Percentiles rank a stretch among this genome's conserved stretches.
phyloP scores from a whole-genome alignment of 164 flowering plant genomes.

The Brasenia schreberi region DNA sequence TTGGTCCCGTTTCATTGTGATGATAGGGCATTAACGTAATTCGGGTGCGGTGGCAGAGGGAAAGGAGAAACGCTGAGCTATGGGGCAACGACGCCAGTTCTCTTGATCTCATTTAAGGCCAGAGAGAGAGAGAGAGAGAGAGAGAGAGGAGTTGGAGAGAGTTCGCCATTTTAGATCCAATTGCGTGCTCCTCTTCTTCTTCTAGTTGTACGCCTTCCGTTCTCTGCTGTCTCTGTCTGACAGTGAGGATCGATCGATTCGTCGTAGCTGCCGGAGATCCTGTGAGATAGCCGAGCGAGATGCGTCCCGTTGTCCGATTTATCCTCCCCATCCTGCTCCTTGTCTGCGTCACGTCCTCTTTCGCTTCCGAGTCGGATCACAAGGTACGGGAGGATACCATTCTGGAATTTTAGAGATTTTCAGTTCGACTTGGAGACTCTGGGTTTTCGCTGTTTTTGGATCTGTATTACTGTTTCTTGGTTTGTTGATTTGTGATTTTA shows the following conservation, averaged over 20 bases:
- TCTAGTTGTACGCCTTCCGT: background rate
- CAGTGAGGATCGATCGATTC: background rate
- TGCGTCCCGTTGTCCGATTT: slow-evolving; percentile 34
- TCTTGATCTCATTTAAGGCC: background rate
- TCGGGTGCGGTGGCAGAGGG: background rate
- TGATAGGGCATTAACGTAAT: background rate
- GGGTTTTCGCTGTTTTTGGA: background rate
- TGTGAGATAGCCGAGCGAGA: slow-evolving; percentile 10
- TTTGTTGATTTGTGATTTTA: no score
- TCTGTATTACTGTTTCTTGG: background rate
- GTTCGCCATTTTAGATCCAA: background rate
- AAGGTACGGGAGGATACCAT: slow-evolving; percentile 21
- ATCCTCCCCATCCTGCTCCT: slow-evolving; percentile 6
- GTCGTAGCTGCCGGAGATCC: background rate
- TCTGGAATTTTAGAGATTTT: background rate
- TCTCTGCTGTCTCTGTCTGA: background rate
- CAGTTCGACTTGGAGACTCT: background rate
- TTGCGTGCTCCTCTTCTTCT: background rate
- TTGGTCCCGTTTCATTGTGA: no score
- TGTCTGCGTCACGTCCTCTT: slow-evolving; percentile 14
- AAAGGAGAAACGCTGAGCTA: background rate
- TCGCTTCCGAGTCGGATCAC: slow-evolving; percentile 66
- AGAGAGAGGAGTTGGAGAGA: background rate
- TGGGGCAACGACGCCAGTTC: background rate
- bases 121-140: no score